Evolutionary conservation across 2,329 filamentous ascomycete genomes (phyloP), one percentile per base, ranked within the genome.

Genomic region (Amphichorda felina): DNA sequence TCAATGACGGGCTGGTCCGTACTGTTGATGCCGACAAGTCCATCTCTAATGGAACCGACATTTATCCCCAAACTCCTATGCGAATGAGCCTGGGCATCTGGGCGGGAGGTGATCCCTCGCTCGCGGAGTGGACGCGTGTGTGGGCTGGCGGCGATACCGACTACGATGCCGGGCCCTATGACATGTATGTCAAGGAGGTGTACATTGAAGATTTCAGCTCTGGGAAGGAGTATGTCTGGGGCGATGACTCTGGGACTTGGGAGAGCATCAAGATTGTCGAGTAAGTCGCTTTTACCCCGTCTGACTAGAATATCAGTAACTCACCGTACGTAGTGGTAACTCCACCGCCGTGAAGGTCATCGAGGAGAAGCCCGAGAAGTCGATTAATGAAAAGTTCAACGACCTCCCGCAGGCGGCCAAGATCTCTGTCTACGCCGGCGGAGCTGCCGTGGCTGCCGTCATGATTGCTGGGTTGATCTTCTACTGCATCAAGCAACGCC

Each of bases 61-160:
- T 71, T 50, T 88, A 74, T 53, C 83, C 83, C 0, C 83, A 89
- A 51, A 87, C 82, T 0, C 83, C 83, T 2, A 81, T 82, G 76
- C 72, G 74, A 34, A 56, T 84, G 34, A 75, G 73, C 35, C 49
- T 84, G 14, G 79, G 79, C 36, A 77, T 81, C 45, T 80, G 75
- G 69, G 71, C 79, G 35, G 68, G 73, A 38, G 67, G 77, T 41
- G 68, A 83, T 43, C 58, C 73, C 5, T 50, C 60, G 28, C 54
- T 78, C 49, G 55, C 69, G 29, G 30, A 67, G 34, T 64, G 70
- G 10, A 81, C 75, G 2, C 71, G 79, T 35, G 61, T 75, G 38
- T 85, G 80, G 80, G 80, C 80, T 38, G 79, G 79, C 37, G 80
- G 80, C 39, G 48, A 62, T 35, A 84, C 80, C 29, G 67, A 86